phyloP scores from a whole-genome alignment of 169 alveolate genomes.

The Eimeria zaria region DNA sequence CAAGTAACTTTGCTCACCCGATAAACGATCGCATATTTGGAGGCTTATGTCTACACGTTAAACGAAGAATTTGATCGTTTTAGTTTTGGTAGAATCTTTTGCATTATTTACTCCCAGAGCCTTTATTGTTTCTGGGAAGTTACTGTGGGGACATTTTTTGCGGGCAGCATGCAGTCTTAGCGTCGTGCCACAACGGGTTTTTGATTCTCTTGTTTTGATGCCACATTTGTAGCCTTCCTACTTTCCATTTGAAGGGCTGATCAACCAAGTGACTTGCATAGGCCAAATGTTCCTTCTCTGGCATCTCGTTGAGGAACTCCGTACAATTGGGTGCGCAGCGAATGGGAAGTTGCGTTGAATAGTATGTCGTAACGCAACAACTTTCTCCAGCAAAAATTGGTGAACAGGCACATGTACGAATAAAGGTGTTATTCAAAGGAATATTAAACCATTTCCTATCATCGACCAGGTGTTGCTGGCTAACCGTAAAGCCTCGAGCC shows the following conservation, averaged over 20 bases:
- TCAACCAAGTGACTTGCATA: neutral
- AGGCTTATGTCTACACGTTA: neutral
- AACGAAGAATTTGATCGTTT: neutral
- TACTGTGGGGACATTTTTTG: neutral
- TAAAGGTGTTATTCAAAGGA: neutral
- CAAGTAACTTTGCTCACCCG: neutral
- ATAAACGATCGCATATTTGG: neutral
- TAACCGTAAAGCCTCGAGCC: neutral
- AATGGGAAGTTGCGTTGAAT: neutral
- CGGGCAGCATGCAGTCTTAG: neutral
- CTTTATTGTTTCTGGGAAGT: neutral
- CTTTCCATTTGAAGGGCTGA: neutral
- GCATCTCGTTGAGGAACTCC: neutral
- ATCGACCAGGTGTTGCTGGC: neutral
- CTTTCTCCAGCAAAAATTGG: neutral
- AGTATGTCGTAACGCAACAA: neutral
- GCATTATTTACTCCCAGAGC: neutral
- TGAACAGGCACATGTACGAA: neutral
- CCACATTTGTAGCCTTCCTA: neutral
- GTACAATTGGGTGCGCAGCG: neutral
- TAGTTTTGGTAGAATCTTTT: neutral
- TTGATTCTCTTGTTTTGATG: neutral
- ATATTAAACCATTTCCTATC: neutral
- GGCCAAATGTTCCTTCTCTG: neutral
- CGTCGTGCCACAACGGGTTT: neutral